Conservation (phyloP, 2,329 filamentous ascomycete species). For the Colletotrichum costaricense region DNA sequence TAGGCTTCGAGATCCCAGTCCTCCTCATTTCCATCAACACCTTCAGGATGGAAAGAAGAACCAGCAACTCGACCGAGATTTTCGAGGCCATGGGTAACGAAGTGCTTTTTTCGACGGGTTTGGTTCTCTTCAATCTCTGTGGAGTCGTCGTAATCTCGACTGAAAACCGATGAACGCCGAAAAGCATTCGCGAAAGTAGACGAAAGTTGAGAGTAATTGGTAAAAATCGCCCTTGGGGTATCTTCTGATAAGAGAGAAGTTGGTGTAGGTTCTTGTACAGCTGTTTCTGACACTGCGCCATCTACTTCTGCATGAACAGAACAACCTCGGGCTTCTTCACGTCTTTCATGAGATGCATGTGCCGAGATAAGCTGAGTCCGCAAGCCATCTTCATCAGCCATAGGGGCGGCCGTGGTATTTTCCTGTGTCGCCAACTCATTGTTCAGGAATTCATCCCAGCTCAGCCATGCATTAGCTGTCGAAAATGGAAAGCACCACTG, state of each 20-base stretch:
- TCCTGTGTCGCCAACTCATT: neutral
- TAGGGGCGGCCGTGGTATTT: neutral
- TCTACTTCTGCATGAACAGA: too few relatives aligned
- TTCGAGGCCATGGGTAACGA: neutral
- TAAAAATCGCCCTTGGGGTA: slow-evolving; percentile 3
- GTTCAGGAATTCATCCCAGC: neutral
- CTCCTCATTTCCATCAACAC: neutral
- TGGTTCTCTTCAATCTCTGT: neutral
- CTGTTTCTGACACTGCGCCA: too few relatives aligned
- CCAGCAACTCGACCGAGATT: neutral
- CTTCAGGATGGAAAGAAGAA: neutral
- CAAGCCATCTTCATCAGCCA: too few relatives aligned
- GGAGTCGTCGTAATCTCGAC: neutral
- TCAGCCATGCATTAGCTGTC: neutral
- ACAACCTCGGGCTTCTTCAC: too few relatives aligned
- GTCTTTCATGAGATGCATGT: too few relatives aligned
- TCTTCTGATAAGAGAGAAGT: neutral
- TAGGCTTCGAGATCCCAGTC: neutral
- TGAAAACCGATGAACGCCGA: neutral
- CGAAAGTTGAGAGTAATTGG: slow-evolving; percentile 1
- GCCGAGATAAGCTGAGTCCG: too few relatives aligned
- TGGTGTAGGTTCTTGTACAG: too few relatives aligned
- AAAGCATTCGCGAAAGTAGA: slow-evolving; percentile 3
- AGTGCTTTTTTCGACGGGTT: neutral
- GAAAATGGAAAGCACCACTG: neutral